Evolutionary conservation across 164 flowering plant species (phyloP).

Genomic region (grape (Vitis vinifera)): DNA sequence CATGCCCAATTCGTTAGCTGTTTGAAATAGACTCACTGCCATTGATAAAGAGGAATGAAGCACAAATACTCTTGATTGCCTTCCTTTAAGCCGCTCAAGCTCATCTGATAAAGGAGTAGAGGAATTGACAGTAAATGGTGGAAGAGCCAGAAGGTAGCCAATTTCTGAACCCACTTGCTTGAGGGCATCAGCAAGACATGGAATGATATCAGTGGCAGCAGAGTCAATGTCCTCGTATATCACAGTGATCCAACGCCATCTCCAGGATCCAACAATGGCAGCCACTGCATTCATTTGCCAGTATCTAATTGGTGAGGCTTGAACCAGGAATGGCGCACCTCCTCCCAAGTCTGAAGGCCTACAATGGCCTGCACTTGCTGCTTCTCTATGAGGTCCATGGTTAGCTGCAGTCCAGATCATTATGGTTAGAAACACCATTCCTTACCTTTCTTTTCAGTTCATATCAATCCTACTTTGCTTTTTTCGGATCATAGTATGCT

Average conservation of each 20-base stretch:
- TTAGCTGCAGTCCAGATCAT: background rate
- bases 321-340: slow-evolving; percentile 19
- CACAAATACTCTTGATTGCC: slow-evolving; percentile 23
- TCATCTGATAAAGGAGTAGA: slow-evolving; percentile 9
- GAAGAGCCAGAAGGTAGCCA: slow-evolving; percentile 12
- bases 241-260: slow-evolving; percentile 21
- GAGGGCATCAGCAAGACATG: slow-evolving; percentile 14
- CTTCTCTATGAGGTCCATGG: slow-evolving; percentile 6
- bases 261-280: slow-evolving; percentile 21
- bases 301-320: background rate
- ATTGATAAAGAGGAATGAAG: slow-evolving; percentile 19
- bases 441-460: too few species aligned
- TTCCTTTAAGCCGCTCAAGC: slow-evolving; percentile 14
- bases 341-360: slow-evolving; percentile 19
- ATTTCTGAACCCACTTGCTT: slow-evolving; percentile 15
- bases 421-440: background rate
- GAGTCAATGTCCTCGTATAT: slow-evolving; percentile 23
- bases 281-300: slow-evolving; percentile 25
- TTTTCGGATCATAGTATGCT: too few species aligned
- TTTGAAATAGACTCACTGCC: slow-evolving; percentile 9
- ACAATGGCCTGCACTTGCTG: slow-evolving; percentile 13
- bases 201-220: background rate
- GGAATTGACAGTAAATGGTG: slow-evolving; percentile 3
- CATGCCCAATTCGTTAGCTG: slow-evolving; percentile 27
- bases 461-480: too few species aligned